Conservation (phyloP, 2,329 filamentous ascomycete genomes). For the Ustulina deusta region DNA sequence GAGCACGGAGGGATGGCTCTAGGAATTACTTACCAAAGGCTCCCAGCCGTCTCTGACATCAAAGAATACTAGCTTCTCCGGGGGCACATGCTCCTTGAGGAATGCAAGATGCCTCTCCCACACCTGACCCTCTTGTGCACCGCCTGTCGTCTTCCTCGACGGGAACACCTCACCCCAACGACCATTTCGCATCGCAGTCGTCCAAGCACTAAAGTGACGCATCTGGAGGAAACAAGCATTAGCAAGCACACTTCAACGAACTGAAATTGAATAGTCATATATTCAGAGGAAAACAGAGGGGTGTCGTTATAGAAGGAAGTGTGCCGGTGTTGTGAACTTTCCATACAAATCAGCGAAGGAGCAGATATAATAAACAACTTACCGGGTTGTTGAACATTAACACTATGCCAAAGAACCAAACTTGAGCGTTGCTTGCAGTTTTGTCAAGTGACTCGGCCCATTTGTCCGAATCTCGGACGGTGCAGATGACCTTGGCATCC, state of each 20-base stretch:
- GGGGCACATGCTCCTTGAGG: slow-evolving; percentile 42
- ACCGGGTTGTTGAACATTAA: slow-evolving; percentile 39
- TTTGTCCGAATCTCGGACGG: slow-evolving; percentile 44
- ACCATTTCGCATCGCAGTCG: slow-evolving; percentile 36
- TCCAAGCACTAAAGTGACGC: slow-evolving; percentile 42
- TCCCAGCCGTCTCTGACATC: slow-evolving; percentile 45
- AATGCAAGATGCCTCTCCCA: slow-evolving; percentile 45
- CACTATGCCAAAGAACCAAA: slow-evolving; percentile 41
- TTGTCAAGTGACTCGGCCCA: slow-evolving; percentile 47
- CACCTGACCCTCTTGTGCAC: slow-evolving; percentile 33
- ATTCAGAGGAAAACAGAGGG: background rate
- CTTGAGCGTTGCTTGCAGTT: slow-evolving; percentile 38
- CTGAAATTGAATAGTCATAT: background rate
- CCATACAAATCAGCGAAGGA: background rate
- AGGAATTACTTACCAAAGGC: slow-evolving; percentile 33
- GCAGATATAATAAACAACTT: slow-evolving; percentile 1
- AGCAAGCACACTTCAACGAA: slow-evolving; percentile 3
- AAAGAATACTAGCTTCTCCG: slow-evolving; percentile 45
- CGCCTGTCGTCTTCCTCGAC: slow-evolving; percentile 27
- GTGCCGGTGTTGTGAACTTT: background rate
- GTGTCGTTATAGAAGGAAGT: background rate
- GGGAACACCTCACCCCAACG: slow-evolving; percentile 44
- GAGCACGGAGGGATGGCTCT: background rate
- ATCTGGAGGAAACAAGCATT: slow-evolving; percentile 29
- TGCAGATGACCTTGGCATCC: slow-evolving; percentile 50